A percentile compares a stretch with the other conserved stretches of the same genome.
These are phyloP conservation scores for Chlorociboria aeruginascens DNA, from an alignment of 495 filamentous ascomycete species.

Conservation along the genomic window DNA sequence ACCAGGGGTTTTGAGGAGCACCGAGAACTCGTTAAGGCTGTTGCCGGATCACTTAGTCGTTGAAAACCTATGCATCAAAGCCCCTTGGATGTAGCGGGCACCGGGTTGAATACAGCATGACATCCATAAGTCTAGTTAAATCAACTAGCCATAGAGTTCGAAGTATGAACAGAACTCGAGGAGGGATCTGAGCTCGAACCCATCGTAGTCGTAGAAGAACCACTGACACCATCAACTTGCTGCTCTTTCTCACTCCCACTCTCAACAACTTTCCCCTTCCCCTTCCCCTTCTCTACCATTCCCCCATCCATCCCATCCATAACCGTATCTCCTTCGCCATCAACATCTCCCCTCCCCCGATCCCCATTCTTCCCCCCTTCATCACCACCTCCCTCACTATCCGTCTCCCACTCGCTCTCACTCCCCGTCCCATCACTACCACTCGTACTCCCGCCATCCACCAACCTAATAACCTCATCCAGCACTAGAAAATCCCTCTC, in stretches of 20 bases:
- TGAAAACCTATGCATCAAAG: no score
- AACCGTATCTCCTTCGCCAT: constrained; percentile 15
- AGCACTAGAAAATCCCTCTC: constrained; percentile 82
- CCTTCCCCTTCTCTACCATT: constrained; percentile 1
- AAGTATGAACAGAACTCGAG: constrained; percentile 13
- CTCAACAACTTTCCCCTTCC: constrained; percentile 1
- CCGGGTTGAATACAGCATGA: no score
- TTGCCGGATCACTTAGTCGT: no score
- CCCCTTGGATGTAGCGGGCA: no score
- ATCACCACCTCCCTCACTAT: constrained; percentile 14
- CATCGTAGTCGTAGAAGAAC: constrained; percentile 10
- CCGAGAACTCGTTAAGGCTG: no score
- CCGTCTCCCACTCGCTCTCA: constrained; percentile 18
- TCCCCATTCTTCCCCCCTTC: constrained; percentile 8
- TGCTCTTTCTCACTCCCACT: neutral
- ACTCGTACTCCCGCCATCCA: constrained; percentile 25
- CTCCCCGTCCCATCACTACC: constrained; percentile 18
- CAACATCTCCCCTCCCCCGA: neutral
- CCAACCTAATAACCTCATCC: constrained; percentile 73
- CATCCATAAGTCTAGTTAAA: no score
- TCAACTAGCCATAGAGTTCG: constrained; percentile 8
- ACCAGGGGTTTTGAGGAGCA: no score
- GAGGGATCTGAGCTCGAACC: constrained; percentile 10
- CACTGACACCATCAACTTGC: constrained; percentile 4
- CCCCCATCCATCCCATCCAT: constrained; percentile 5